Base-by-base conservation (phyloP, 2,329 filamentous ascomycete genomes). In the Aspergillus sp. region DNA sequence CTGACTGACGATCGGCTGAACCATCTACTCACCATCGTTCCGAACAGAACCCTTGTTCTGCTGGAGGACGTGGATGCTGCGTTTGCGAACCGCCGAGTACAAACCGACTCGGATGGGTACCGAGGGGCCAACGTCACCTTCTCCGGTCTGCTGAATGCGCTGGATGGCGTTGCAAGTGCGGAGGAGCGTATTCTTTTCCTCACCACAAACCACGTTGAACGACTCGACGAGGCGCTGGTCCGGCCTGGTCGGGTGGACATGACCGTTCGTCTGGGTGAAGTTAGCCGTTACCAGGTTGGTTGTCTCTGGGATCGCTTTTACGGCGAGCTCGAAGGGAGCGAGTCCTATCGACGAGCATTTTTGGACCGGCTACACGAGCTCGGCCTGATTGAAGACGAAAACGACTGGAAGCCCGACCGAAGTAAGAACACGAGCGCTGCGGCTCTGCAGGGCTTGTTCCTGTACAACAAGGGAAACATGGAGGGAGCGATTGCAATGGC, bases 251-350 rank as follows among this genome's bases (percentile, higher is more conserved):
- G 91, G 30, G 86, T 98, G 1, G 91, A 98, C 59, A 82, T 96
- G 80, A 91, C 85, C 45, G 74, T 93, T 3, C 76, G 85, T 34
- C 80, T 98, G 30, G 89, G 88, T 24, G 83, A 94, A 58, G 86
- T 89, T 19, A 89, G 83, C 2, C 71, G 77, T 37, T 82, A 83
- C 56, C 91, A 96, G 61, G 88, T 93, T 12, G 75, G 68, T 10
- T 71, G 81, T 58, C 82, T 98, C 64, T 98, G 89, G 86, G 82
- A 93, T 57, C 78, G 91, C 13, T 98, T 96, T 64, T 98, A 96
- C 52, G 82, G 82, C 3, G 84, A 93, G 20, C 66, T 85, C 15
- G 88, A 94, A 51, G 44, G 49, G 1, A 71, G 77, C 34, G 77
- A 78, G 11, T 58, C 63, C 4, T 73, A 77, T 13, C 77, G 78